A percentile compares a stretch with the other conserved stretches of the same genome.
These are phyloP conservation scores for Penicillium sp. DNA, from an alignment of 2,329 filamentous ascomycete species.

Conservation along the genomic window DNA sequence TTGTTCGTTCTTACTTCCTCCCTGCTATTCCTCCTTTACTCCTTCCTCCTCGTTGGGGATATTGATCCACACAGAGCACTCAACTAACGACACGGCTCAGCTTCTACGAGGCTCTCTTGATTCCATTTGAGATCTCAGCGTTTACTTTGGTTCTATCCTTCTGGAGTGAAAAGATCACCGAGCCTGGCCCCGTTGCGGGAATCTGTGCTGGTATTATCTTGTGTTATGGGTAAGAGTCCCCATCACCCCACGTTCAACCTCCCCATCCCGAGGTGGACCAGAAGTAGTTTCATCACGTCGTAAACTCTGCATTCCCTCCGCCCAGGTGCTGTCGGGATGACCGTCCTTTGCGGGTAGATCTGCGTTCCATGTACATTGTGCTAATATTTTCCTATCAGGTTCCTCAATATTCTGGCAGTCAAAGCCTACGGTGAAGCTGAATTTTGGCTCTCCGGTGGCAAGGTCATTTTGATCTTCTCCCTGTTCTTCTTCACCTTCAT, in stretches of 20 bases:
- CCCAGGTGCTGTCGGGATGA: neutral
- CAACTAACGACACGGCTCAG: conserved; percentile 17
- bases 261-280: neutral
- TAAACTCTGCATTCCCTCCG: neutral
- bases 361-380: neutral
- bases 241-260: neutral
- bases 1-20: conserved; percentile 37
- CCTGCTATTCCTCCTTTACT: neutral
- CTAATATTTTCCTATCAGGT: conserved; percentile 35
- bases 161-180: conserved; percentile 46
- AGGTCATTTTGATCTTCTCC: conserved; percentile 71
- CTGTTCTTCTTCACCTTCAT: conserved; percentile 77
- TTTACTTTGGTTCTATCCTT: conserved; percentile 50
- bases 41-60: neutral
- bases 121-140: conserved; percentile 52
- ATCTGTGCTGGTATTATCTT: conserved; percentile 38
- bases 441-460: conserved; percentile 57
- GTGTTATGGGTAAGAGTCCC: conserved; percentile 34
- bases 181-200: conserved; percentile 42
- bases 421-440: conserved; percentile 72
- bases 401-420: conserved; percentile 72
- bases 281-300: neutral
- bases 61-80: neutral
- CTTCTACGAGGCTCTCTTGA: conserved; percentile 49
- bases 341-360: neutral